Base-by-base conservation (phyloP, 169 alveolate genomes). In the Cryptosporidium sp. region DNA sequence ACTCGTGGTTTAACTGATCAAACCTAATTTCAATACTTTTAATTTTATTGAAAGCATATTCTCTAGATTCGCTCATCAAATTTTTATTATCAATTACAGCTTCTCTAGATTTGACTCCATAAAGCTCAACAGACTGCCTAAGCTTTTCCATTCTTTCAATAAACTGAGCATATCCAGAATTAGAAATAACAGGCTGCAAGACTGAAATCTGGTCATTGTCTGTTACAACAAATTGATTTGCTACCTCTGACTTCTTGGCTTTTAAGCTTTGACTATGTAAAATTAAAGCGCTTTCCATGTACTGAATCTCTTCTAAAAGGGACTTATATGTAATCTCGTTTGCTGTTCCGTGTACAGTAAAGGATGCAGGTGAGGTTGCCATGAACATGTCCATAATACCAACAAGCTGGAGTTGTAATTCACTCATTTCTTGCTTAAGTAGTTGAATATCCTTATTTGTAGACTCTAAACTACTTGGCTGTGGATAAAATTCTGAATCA, bases 281-380 rank as follows among this genome's bases (percentile, higher is more conserved):
- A 4, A 53, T 21, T 26, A 80, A 26, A 21, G 45, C 44, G 14
- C 70, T 80, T 26, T 80, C 89, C 65, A 80, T 61, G 10, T 80
- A 37, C 60, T 80, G 89, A 29, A 80, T 80, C 16, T 80, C 89
- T n/a, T 62, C 75, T 29, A 80, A 31, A 26, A 80, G 23, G 18
- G 69, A 61, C 23, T 60, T 80, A 60, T 80, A 80, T 39, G 75
- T 80, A 21, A 62, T 65, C 33, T 80, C 80, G 60, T 80, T 65
- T 61, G 61, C 89, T 1, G 89, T 62, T 16, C 89, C 89, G 21
- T 80, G 89, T 10, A 80, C 31, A 2, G 89, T 80, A 67, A 80
- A 80, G 21, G 89, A 80, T n/a, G 89, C 70, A n/a, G 89, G 89
- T 3, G 62, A 14, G 7, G 89, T 62, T 12, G 89, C 69, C 68